Percentiles rank a stretch among this genome's conserved stretches.
Evolutionary conservation across 129 eudicot genomes (phyloP).

Genomic region (Centaurea solstitialis): DNA sequence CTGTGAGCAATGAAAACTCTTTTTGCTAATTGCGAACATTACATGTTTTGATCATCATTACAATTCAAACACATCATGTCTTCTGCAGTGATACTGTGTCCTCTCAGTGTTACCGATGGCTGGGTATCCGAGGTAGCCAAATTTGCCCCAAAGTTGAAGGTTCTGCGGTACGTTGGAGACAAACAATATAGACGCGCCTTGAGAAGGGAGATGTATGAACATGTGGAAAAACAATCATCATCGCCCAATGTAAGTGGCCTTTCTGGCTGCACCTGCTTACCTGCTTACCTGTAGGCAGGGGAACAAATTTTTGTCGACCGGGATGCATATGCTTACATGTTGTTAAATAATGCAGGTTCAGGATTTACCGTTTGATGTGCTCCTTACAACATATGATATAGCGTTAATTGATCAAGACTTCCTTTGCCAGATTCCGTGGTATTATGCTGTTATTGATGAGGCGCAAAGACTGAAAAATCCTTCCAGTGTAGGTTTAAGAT

Average conservation of each 20-base stretch:
- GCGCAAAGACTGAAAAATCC: slow-evolving; percentile 96
- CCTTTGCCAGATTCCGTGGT: slow-evolving; percentile 87
- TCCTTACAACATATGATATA: slow-evolving; percentile 96
- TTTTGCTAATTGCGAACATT: neutral
- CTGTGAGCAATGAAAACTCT: slow-evolving; percentile 44
- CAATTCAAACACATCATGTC: neutral
- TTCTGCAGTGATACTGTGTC: slow-evolving; percentile 90
- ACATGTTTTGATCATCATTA: neutral
- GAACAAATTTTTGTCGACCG: neutral
- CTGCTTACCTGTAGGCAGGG: neutral
- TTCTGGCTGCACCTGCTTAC: neutral
- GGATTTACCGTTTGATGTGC: slow-evolving; percentile 78
- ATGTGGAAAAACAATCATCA: slow-evolving; percentile 43
- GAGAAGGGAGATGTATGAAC: slow-evolving; percentile 61
- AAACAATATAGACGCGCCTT: slow-evolving; percentile 66
- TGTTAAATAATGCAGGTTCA: slow-evolving; percentile 48
- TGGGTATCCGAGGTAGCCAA: slow-evolving; percentile 85
- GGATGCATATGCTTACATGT: slow-evolving; percentile 17
- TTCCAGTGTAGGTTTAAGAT: slow-evolving; percentile 73
- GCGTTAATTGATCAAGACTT: slow-evolving; percentile 91
- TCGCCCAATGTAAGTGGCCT: slow-evolving; percentile 53
- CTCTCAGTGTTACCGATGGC: slow-evolving; percentile 91
- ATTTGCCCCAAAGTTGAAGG: slow-evolving; percentile 67
- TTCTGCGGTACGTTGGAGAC: slow-evolving; percentile 80
- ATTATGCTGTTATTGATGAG: slow-evolving; percentile 84